phyloP scores from a whole-genome alignment of 2,329 filamentous ascomycete genomes.

The Huntiella omanensis region DNA sequence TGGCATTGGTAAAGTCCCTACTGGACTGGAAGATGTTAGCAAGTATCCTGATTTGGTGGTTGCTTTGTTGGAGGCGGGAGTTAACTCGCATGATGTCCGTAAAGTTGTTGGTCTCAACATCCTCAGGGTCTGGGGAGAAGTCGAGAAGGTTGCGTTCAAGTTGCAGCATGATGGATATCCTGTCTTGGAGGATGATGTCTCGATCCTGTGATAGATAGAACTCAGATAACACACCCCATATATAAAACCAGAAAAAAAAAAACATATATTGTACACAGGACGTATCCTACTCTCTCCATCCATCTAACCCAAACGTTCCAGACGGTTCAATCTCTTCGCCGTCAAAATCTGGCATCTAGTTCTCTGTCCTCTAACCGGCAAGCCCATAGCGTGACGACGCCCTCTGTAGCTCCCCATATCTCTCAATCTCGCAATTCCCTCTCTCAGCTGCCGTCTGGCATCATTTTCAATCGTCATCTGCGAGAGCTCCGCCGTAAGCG shows the following conservation, averaged over 20 bases:
- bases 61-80: constrained; percentile 52
- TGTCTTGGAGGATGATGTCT: constrained; percentile 30
- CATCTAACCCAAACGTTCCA: constrained; percentile 28
- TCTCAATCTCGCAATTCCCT: constrained; percentile 71
- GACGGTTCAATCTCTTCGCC: constrained; percentile 41
- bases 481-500: constrained; percentile 68
- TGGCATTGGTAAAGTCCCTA: constrained; percentile 46
- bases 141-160: constrained; percentile 49
- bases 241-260: constrained; percentile 2
- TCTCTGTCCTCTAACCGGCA: constrained; percentile 79
- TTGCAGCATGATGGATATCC: constrained; percentile 40
- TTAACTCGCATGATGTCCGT: constrained; percentile 53
- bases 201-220: neutral
- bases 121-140: constrained; percentile 65
- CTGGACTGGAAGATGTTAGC: constrained; percentile 66
- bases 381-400: constrained; percentile 73
- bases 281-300: neutral
- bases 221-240: neutral
- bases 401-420: constrained; percentile 86
- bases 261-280: constrained; percentile 1
- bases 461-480: constrained; percentile 92
- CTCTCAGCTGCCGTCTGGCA: constrained; percentile 53
- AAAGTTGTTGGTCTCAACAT: constrained; percentile 69
- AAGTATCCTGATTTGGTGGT: constrained; percentile 65
- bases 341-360: constrained; percentile 57